Evolutionary conservation across 768 basidiomycete species (phyloP).

Genomic region (Leccinum subtestaceum): DNA sequence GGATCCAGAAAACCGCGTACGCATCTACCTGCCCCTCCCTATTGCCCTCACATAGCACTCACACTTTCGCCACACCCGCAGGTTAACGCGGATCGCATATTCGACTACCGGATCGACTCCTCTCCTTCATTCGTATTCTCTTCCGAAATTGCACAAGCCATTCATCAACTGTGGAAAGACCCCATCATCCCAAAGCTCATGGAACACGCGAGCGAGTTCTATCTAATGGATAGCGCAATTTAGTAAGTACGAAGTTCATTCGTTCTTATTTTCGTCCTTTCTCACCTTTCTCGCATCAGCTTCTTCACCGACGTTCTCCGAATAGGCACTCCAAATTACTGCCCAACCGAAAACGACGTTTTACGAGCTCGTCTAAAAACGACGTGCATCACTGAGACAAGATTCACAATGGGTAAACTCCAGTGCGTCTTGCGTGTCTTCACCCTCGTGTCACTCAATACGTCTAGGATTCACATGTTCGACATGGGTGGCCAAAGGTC

Average conservation of each 20-base stretch:
- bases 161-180: conserved; percentile 68
- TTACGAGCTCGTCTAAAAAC: conserved; percentile 86
- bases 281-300: conserved; percentile 36
- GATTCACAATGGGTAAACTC: conserved; percentile 67
- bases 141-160: conserved; percentile 65
- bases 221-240: conserved; percentile 90
- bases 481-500: conserved; percentile 80
- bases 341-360: conserved; percentile 84
- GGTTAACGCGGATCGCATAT: conserved; percentile 56
- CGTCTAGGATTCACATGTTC: conserved; percentile 60
- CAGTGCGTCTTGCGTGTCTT: conserved; percentile 37
- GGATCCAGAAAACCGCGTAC: conserved; percentile 58
- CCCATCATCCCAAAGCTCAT: conserved; percentile 51
- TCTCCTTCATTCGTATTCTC: conserved; percentile 47
- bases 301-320: conserved; percentile 86
- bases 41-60: too few species aligned
- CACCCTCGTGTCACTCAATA: background rate
- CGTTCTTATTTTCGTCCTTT: too few species aligned
- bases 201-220: conserved; percentile 73
- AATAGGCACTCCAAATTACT: conserved; percentile 77
- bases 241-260: conserved; percentile 57
- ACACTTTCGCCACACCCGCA: conserved; percentile 21
- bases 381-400: conserved; percentile 87
- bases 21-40: background rate
- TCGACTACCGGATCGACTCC: conserved; percentile 51